A percentile compares a stretch with the other conserved stretches of the same genome.
These are phyloP conservation scores for Sporothrix variecibatus DNA, from an alignment of 2,329 filamentous ascomycete genomes.

Conservation along the genomic window DNA sequence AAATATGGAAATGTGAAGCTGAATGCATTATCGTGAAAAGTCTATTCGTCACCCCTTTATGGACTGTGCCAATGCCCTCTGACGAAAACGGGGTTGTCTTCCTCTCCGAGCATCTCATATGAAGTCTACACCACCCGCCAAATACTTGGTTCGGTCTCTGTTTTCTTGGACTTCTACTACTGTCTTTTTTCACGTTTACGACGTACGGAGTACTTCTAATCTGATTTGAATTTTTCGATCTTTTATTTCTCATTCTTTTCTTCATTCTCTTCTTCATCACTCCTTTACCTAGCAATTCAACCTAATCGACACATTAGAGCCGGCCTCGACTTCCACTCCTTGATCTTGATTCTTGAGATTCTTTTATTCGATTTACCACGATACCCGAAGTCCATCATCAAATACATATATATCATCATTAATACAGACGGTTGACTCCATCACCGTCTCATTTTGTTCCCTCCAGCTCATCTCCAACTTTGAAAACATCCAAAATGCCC, in stretches of 20 bases:
- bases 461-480: neutral
- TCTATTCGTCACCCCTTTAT: neutral
- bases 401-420: neutral
- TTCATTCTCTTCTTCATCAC: neutral
- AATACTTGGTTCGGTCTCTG: neutral
- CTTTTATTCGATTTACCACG: neutral
- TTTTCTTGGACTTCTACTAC: neutral
- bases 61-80: constrained; percentile 10
- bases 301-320: neutral
- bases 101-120: neutral
- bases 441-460: neutral
- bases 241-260: neutral
- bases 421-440: neutral
- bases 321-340: constrained; percentile 7
- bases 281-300: neutral
- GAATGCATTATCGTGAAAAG: neutral
- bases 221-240: neutral
- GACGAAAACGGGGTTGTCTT: neutral
- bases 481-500: neutral
- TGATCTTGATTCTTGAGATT: neutral
- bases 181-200: neutral
- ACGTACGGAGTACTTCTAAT: no score
- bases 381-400: neutral
- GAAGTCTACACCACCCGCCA: neutral
- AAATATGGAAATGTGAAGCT: neutral